Evolutionary conservation across 257 asterid species (phyloP).

Genomic region (Verbascum thapsus): DNA sequence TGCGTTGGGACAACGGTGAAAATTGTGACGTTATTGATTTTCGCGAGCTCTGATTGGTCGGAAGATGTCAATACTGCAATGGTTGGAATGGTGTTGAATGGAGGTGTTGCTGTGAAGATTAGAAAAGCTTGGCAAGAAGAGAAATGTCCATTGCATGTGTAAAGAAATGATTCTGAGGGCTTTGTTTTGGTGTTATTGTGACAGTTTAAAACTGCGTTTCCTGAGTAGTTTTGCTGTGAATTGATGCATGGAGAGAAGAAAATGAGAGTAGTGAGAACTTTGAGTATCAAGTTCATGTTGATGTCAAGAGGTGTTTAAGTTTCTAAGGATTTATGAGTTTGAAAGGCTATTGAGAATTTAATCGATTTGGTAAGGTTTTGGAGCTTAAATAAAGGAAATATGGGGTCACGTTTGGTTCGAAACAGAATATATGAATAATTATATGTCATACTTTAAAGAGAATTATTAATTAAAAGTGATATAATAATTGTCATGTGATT

Average conservation of each 20-base stretch:
- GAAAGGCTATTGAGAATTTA: neutral
- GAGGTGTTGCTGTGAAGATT: constrained; percentile 48
- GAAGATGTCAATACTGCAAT: constrained; percentile 53
- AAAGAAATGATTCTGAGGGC: constrained; percentile 36
- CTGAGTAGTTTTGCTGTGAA: constrained; percentile 54
- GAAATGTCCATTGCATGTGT: constrained; percentile 45
- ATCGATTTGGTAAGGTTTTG: neutral
- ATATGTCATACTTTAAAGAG: too few relatives aligned
- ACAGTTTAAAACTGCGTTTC: constrained; percentile 38
- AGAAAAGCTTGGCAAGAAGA: constrained; percentile 54
- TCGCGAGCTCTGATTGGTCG: constrained; percentile 37
- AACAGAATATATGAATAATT: too few relatives aligned
- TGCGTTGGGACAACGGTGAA: constrained; percentile 37
- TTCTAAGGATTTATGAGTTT: neutral
- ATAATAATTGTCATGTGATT: too few relatives aligned
- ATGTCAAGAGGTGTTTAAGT: constrained; percentile 1
- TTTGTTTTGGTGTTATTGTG: constrained; percentile 1
- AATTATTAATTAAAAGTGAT: too few relatives aligned
- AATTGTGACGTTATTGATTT: constrained; percentile 41
- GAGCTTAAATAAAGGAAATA: too few relatives aligned
- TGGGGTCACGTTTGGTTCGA: too few relatives aligned
- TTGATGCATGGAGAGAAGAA: constrained; percentile 29
- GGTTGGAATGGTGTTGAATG: constrained; percentile 44
- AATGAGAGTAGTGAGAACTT: constrained; percentile 20
- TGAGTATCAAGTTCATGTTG: constrained; percentile 38